phyloP scores from a whole-genome alignment of 129 eudicot species.

The Chrysanthemum lavandulifolium region DNA sequence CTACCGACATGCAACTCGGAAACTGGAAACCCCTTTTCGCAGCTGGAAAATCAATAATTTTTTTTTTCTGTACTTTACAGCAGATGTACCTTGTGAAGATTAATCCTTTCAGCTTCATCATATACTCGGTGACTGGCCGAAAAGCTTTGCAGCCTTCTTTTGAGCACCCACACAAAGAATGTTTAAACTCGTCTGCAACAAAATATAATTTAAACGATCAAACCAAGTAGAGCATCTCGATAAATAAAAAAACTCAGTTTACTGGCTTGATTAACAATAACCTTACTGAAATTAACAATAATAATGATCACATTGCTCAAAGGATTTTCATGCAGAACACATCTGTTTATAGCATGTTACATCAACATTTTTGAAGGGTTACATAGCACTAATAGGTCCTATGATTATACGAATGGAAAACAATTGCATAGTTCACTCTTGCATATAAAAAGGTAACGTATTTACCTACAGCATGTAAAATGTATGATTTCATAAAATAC shows the following conservation, averaged over 20 bases:
- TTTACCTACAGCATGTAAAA: no score
- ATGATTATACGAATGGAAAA: no score
- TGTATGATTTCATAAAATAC: slow-evolving; percentile 5
- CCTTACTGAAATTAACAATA: not conserved
- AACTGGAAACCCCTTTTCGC: slow-evolving; percentile 27
- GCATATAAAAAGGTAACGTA: not conserved
- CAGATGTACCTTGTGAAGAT: slow-evolving; percentile 9
- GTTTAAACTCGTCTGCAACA: slow-evolving; percentile 15
- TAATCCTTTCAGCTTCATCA: slow-evolving; percentile 16
- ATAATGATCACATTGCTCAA: not conserved
- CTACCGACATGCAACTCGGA: slow-evolving; percentile 17
- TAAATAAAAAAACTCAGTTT: no score
- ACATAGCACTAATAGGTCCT: not conserved
- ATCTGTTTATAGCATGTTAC: not conserved
- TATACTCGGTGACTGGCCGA: slow-evolving; percentile 20
- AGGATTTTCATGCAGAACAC: not conserved
- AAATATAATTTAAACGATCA: not conserved
- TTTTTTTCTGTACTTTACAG: slow-evolving; percentile 8
- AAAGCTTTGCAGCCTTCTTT: slow-evolving; percentile 26
- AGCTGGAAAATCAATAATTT: not conserved
- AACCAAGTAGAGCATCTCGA: no score
- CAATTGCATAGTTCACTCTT: not conserved
- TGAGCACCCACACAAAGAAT: slow-evolving; percentile 19
- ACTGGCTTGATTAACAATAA: no score
- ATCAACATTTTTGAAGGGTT: not conserved